Percentiles rank a stretch among this genome's conserved stretches.
phyloP scores from a whole-genome alignment of 495 filamentous ascomycete genomes.

The Trichoderma gamsii region DNA sequence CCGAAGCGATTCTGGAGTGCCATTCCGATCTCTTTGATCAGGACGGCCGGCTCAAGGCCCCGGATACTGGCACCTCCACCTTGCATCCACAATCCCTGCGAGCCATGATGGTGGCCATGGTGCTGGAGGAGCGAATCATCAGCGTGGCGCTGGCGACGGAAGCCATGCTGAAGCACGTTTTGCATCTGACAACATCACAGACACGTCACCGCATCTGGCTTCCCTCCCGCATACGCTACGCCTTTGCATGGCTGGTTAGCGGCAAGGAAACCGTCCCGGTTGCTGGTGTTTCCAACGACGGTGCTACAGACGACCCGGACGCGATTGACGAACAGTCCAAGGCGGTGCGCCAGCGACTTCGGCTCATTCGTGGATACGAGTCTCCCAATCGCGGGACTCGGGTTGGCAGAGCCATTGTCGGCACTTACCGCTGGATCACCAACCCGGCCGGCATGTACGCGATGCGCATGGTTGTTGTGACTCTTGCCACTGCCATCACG shows the following conservation, averaged over 20 bases:
- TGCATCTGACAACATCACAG: neutral
- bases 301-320: neutral
- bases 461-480: conserved; percentile 11
- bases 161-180: neutral
- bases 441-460: conserved; percentile 12
- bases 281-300: neutral
- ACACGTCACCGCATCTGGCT: conserved; percentile 12
- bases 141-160: neutral
- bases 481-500: conserved; percentile 28
- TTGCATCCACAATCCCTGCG: neutral
- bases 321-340: conserved; percentile 13
- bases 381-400: neutral
- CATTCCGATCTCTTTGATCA: conserved; percentile 12
- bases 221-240: conserved; percentile 1
- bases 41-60: neutral
- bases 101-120: conserved; percentile 9
- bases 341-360: neutral
- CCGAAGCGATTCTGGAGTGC: conserved; percentile 1
- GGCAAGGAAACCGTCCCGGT: neutral
- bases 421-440: neutral
- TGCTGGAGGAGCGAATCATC: conserved; percentile 5
- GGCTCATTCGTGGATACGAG: conserved; percentile 7
- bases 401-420: neutral
- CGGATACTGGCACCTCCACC: neutral
- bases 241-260: neutral